A percentile compares a stretch with the other conserved stretches of the same genome.
Evolutionary conservation across 2,329 filamentous ascomycete genomes (phyloP).

Genomic region (Beauveria medogensis): DNA sequence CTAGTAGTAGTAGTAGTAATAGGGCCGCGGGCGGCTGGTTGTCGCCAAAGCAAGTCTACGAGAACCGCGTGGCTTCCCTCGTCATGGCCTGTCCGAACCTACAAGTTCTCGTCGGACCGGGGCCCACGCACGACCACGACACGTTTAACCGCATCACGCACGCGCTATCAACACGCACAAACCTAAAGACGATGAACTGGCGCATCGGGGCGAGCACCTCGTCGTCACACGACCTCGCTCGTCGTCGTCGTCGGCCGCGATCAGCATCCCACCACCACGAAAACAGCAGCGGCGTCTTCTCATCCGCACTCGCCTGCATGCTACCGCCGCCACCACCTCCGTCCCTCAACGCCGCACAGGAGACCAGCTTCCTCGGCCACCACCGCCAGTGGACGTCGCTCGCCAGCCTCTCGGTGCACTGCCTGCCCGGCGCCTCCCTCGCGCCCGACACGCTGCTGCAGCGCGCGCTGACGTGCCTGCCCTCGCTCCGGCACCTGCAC

Average conservation of each 20-base stretch:
- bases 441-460: constrained; percentile 45
- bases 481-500: constrained; percentile 49
- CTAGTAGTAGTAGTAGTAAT: too few species aligned
- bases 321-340: constrained; percentile 19
- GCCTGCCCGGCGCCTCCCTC: constrained; percentile 45
- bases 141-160: constrained; percentile 48
- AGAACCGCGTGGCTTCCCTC: constrained; percentile 50
- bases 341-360: constrained; percentile 22
- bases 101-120: constrained; percentile 48
- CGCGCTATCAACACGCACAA: constrained; percentile 48
- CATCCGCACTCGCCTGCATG: constrained; percentile 19
- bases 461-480: constrained; percentile 41
- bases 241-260: background rate
- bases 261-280: too few species aligned
- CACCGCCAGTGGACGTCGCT: constrained; percentile 50
- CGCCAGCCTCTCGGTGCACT: constrained; percentile 50
- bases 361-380: constrained; percentile 38
- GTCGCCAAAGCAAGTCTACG: constrained; percentile 28
- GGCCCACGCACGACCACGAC: constrained; percentile 45
- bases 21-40: too few species aligned
- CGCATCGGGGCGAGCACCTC: constrained; percentile 33
- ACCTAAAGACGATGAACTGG: constrained; percentile 53
- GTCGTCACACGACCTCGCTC: constrained; percentile 14
- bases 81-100: constrained; percentile 60
- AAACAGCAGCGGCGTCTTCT: constrained; percentile 13